Conservation (phyloP, 768 basidiomycete species). For the Mycena chlorophos region DNA sequence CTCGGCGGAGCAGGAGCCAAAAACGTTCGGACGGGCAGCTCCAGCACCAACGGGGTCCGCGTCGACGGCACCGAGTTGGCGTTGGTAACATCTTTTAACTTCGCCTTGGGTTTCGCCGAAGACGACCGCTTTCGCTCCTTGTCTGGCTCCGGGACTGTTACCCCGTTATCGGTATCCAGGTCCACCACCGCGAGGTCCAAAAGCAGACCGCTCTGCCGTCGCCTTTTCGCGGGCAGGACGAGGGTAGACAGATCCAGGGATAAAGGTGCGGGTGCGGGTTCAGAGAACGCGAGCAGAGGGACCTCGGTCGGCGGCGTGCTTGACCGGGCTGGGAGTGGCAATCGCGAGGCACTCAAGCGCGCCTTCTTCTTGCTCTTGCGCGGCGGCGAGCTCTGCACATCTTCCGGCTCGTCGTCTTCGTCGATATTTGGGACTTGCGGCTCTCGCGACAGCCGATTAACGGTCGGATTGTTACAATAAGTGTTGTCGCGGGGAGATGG, state of each 20-base stretch:
- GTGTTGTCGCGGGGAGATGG: slow-evolving; percentile 22
- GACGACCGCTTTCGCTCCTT: slow-evolving; percentile 32
- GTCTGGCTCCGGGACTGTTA: slow-evolving; percentile 43
- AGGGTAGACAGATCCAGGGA: slow-evolving; percentile 16
- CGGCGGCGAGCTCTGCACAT: slow-evolving; percentile 6
- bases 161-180: slow-evolving; percentile 18
- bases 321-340: slow-evolving; percentile 16
- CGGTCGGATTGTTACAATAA: slow-evolving; percentile 25
- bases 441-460: slow-evolving; percentile 37
- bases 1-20: slow-evolving; percentile 29
- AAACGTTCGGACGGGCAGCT: slow-evolving; percentile 8
- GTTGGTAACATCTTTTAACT: slow-evolving; percentile 61
- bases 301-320: slow-evolving; percentile 16
- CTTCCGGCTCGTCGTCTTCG: slow-evolving; percentile 21
- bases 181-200: slow-evolving; percentile 37
- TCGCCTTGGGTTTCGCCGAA: slow-evolving; percentile 40
- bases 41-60: not conserved
- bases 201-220: slow-evolving; percentile 43
- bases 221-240: slow-evolving; percentile 35
- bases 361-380: slow-evolving; percentile 32
- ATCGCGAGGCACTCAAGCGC: slow-evolving; percentile 37
- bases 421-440: slow-evolving; percentile 39
- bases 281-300: not conserved
- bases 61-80: too few relatives aligned
- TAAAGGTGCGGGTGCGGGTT: not conserved